These are phyloP conservation scores for Acanthamoeba healyi DNA, from an alignment of 208 protist species.

Conservation along the genomic window DNA sequence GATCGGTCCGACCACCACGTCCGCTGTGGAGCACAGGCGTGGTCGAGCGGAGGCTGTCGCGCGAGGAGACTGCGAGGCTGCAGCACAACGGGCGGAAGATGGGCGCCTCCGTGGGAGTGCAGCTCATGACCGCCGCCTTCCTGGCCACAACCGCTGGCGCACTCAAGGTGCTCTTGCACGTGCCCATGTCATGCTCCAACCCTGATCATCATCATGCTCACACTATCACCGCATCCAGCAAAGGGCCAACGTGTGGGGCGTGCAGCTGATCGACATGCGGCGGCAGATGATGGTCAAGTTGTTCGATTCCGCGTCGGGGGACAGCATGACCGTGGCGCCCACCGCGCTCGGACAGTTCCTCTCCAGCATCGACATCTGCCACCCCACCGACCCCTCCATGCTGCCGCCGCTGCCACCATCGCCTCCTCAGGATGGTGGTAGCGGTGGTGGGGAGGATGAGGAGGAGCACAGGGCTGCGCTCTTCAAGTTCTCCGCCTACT, in stretches of 20 bases:
- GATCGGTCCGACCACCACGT: background rate
- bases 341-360: conserved; percentile 7
- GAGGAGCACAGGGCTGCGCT: background rate
- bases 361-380: background rate
- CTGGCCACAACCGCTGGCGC: background rate
- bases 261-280: background rate
- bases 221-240: background rate
- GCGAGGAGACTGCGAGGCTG: background rate
- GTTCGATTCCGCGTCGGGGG: background rate
- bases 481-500: background rate
- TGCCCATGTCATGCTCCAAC: too few species aligned
- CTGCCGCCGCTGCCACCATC: background rate
- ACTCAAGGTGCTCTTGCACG: background rate
- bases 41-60: background rate
- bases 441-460: background rate
- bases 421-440: too few species aligned
- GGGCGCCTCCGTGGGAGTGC: background rate
- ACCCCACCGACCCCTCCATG: background rate
- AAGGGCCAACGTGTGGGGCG: conserved; percentile 31
- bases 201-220: background rate
- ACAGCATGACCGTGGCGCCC: background rate
- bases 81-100: background rate
- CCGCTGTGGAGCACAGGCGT: background rate
- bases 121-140: conserved; percentile 18
- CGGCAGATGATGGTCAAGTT: background rate